Evolutionary conservation across 371 early-diverging fungal genomes (phyloP).

Genomic region (Rhizopus sp.): DNA sequence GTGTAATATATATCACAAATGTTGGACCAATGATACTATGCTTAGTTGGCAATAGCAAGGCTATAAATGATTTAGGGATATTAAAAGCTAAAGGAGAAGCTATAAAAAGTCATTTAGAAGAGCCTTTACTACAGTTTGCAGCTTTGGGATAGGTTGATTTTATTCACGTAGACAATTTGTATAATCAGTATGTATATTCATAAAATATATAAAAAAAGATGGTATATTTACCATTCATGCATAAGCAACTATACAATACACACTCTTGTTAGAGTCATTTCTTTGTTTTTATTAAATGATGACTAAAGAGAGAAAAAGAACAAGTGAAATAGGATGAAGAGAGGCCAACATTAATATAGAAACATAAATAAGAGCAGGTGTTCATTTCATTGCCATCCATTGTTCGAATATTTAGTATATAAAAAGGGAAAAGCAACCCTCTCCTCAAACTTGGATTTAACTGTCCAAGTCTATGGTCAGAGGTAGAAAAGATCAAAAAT

Average conservation of each 20-base stretch:
- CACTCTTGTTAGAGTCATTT: too few relatives aligned
- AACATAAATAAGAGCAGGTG: too few relatives aligned
- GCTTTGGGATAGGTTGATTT: slow-evolving; percentile 19
- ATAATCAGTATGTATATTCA: slow-evolving; percentile 2
- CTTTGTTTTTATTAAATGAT: too few relatives aligned
- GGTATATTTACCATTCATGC: too few relatives aligned
- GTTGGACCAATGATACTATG: slow-evolving; percentile 73
- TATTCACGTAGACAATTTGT: slow-evolving; percentile 13
- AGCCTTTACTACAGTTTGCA: slow-evolving; percentile 57
- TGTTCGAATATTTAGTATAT: too few relatives aligned
- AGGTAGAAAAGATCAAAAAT: background rate
- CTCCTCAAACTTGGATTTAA: too few relatives aligned
- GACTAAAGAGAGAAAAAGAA: too few relatives aligned
- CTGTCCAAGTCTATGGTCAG: background rate
- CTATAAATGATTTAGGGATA: slow-evolving; percentile 60
- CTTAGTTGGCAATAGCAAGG: slow-evolving; percentile 61
- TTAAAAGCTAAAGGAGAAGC: slow-evolving; percentile 72
- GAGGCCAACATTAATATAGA: too few relatives aligned
- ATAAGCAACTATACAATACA: too few relatives aligned
- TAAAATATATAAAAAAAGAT: background rate
- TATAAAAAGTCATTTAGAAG: slow-evolving; percentile 58
- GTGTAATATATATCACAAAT: slow-evolving; percentile 60
- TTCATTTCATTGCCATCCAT: too few relatives aligned
- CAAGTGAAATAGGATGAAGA: too few relatives aligned
- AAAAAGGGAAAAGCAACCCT: too few relatives aligned